Evolutionary conservation across 345 rosid species (phyloP).

Genomic region (Hevea brasiliensis): DNA sequence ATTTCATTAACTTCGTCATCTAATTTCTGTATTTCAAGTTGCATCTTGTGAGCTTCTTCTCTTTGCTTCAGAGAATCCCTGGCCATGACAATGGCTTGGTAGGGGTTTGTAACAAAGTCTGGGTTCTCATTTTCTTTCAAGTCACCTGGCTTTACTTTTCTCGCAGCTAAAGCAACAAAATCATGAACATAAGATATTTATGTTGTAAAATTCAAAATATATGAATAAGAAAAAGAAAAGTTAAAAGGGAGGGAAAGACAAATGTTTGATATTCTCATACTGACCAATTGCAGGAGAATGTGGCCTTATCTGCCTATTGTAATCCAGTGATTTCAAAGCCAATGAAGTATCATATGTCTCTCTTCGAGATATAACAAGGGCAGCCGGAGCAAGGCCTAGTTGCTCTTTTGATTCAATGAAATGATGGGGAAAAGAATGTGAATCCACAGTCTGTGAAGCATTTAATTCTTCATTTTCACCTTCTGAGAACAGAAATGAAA

Average conservation of each 20-base stretch:
- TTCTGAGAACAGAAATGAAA: slow-evolving; percentile 73
- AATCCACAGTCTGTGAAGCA: slow-evolving; percentile 65
- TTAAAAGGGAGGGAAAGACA: not conserved
- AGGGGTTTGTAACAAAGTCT: slow-evolving; percentile 57
- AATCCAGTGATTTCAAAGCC: slow-evolving; percentile 56
- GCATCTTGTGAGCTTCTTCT: slow-evolving; percentile 67
- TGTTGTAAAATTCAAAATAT: not conserved
- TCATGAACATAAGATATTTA: not conserved
- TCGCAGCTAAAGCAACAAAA: slow-evolving; percentile 38
- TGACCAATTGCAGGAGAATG: slow-evolving; percentile 56
- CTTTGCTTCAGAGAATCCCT: slow-evolving; percentile 78
- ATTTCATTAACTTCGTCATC: slow-evolving; percentile 62
- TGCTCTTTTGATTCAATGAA: slow-evolving; percentile 61
- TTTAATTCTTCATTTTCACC: slow-evolving; percentile 81
- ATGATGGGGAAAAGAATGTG: slow-evolving; percentile 83
- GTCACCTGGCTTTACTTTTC: slow-evolving; percentile 42
- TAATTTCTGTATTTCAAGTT: slow-evolving; percentile 54
- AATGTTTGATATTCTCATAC: slow-evolving; percentile 21
- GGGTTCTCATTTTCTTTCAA: slow-evolving; percentile 77
- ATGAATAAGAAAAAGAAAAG: not conserved
- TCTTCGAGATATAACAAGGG: slow-evolving; percentile 60
- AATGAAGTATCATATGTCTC: slow-evolving; percentile 54
- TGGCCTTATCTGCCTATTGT: slow-evolving; percentile 57
- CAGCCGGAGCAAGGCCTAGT: slow-evolving; percentile 83
- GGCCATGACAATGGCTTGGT: slow-evolving; percentile 77